Evolutionary conservation across 31 red algal genomes (phyloP).

Genomic region (Odonthalia washingtoniensis): DNA sequence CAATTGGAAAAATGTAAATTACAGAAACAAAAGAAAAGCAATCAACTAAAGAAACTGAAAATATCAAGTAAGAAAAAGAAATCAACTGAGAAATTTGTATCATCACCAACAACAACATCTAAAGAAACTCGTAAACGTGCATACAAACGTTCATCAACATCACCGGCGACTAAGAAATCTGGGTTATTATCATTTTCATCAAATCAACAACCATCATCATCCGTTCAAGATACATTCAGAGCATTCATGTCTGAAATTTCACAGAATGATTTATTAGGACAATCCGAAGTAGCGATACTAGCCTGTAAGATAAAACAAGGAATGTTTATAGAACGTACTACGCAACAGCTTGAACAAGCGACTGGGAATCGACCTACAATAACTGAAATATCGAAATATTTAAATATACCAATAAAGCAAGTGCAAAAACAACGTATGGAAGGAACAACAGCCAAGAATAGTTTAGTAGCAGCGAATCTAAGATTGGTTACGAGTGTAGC

Average conservation of each 20-base stretch:
- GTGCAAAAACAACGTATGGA: slow-evolving; percentile 44
- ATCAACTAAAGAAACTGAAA: too few relatives aligned
- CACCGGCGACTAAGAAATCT: too few relatives aligned
- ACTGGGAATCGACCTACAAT: slow-evolving; percentile 58
- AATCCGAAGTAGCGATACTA: slow-evolving; percentile 69
- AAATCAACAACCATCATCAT: too few relatives aligned
- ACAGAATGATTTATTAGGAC: slow-evolving; percentile 56
- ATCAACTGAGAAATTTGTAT: too few relatives aligned
- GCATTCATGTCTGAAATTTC: slow-evolving; percentile 83
- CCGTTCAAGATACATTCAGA: slow-evolving; percentile 68
- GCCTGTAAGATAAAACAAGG: slow-evolving; percentile 59
- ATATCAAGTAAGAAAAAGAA: too few relatives aligned
- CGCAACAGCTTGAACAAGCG: slow-evolving; percentile 22
- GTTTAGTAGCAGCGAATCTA: slow-evolving; percentile 79
- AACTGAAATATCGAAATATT: slow-evolving; percentile 60
- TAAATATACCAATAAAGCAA: slow-evolving; percentile 27
- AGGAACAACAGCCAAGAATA: slow-evolving; percentile 78
- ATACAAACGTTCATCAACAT: too few relatives aligned
- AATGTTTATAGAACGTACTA: slow-evolving; percentile 46
- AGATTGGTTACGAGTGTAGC: slow-evolving; percentile 75
- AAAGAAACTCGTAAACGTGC: too few relatives aligned
- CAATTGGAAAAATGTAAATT: not conserved
- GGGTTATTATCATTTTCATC: too few relatives aligned
- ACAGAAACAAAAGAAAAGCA: not conserved
- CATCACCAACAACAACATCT: too few relatives aligned